These are phyloP conservation scores for Claviceps maximensis DNA, from an alignment of 2,329 filamentous ascomycete genomes.

Conservation along the genomic window DNA sequence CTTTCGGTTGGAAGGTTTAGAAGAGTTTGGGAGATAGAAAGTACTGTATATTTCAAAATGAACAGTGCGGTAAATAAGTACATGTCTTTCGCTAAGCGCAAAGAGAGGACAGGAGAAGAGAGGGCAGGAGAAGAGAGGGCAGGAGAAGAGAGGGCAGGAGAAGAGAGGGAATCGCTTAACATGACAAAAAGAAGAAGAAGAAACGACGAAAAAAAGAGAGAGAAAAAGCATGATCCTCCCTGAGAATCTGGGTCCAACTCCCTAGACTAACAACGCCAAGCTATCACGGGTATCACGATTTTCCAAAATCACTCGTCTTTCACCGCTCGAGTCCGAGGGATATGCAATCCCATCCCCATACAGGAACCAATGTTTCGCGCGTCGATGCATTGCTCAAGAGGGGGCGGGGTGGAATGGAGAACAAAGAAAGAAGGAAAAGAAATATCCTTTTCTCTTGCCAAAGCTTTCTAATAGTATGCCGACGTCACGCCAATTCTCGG, in stretches of 20 bases:
- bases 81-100: too few species aligned
- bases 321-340: neutral
- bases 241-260: neutral
- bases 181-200: too few species aligned
- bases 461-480: neutral
- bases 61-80: too few species aligned
- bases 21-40: too few species aligned
- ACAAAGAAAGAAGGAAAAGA: neutral
- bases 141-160: neutral
- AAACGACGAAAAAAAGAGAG: too few species aligned
- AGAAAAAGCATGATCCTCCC: neutral
- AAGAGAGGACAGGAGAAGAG: too few species aligned
- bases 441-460: neutral
- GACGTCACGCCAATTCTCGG: conserved; percentile 1
- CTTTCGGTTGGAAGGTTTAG: too few species aligned
- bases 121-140: too few species aligned
- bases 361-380: neutral
- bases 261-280: conserved; percentile 10
- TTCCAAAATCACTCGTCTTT: conserved; percentile 4
- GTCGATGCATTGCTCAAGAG: neutral
- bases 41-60: too few species aligned
- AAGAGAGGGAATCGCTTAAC: neutral
- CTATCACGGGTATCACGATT: conserved; percentile 13
- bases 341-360: conserved; percentile 1
- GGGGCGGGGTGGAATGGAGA: neutral